Conservation (phyloP, 805 yeast species). For the Candida pseudoglaebosa region DNA sequence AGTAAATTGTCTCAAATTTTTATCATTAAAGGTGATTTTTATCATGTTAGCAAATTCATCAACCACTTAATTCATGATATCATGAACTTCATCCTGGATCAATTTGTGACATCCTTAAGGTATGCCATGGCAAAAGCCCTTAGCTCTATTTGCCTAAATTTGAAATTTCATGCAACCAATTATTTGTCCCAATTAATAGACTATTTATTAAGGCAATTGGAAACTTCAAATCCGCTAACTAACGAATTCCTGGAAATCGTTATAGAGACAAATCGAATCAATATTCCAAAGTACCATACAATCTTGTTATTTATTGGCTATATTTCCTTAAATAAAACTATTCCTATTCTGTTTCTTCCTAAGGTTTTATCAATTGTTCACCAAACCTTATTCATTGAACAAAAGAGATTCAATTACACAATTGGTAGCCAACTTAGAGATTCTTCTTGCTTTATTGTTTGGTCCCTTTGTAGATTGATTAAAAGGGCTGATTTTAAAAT, state of each 20-base stretch:
- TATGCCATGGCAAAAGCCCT: conserved; percentile 65
- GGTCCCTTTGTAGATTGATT: conserved; percentile 62
- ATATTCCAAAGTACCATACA: conserved; percentile 52
- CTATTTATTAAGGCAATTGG: conserved; percentile 30
- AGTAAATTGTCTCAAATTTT: conserved; percentile 32
- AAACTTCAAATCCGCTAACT: conserved; percentile 15
- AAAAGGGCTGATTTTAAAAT: conserved; percentile 11
- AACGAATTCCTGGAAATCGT: background rate
- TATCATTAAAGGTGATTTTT: conserved; percentile 25
- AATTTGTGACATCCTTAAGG: conserved; percentile 52
- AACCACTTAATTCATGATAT: conserved; percentile 42
- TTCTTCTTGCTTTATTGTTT: conserved; percentile 77
- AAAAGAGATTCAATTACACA: conserved; percentile 45
- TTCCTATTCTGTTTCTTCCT: conserved; percentile 22
- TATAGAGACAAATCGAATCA: conserved; percentile 27
- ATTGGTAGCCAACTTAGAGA: conserved; percentile 74
- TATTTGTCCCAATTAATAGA: conserved; percentile 41
- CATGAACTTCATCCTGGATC: conserved; percentile 31
- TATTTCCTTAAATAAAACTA: conserved; percentile 21
- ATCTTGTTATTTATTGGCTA: conserved; percentile 53
- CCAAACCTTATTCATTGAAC: conserved; percentile 52
- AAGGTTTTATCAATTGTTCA: conserved; percentile 36
- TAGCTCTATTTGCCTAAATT: conserved; percentile 41
- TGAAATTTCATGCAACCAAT: conserved; percentile 30
- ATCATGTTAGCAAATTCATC: conserved; percentile 45